Conservation (phyloP, 352 stramenopile genomes). For the Phytopythium sindhum region DNA sequence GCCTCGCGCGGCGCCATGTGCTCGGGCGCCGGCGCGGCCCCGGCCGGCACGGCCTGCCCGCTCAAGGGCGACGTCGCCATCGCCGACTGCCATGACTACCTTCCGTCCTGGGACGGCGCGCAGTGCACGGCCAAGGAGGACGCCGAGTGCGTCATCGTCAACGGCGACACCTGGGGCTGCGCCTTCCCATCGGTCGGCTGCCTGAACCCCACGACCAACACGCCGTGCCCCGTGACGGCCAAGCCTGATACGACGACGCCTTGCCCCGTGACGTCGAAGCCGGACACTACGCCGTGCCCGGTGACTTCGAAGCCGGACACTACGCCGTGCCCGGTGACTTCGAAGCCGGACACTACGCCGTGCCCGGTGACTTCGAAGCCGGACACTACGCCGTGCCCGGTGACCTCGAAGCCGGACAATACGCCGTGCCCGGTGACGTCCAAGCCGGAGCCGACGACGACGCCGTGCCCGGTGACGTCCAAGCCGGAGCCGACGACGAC, state of each 20-base stretch:
- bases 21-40: constrained; percentile 17
- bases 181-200: constrained; percentile 13
- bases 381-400: neutral
- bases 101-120: constrained; percentile 42
- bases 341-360: constrained; percentile 11
- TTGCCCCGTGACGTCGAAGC: neutral
- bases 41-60: constrained; percentile 24
- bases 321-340: constrained; percentile 12
- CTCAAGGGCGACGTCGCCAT: constrained; percentile 30
- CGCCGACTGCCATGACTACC: constrained; percentile 27
- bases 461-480: constrained; percentile 8
- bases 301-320: neutral
- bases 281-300: constrained; percentile 9
- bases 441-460: constrained; percentile 3
- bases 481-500: constrained; percentile 8
- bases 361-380: constrained; percentile 4
- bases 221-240: constrained; percentile 4
- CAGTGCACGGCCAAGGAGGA: constrained; percentile 33
- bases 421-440: constrained; percentile 3
- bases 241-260: neutral
- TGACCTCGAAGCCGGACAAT: neutral
- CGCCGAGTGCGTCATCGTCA: constrained; percentile 39
- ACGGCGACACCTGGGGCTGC: constrained; percentile 30
- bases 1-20: constrained; percentile 23
- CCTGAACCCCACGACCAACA: constrained; percentile 10